Conservation (phyloP, 352 stramenopile genomes). For the Phytopythium delawarense region DNA sequence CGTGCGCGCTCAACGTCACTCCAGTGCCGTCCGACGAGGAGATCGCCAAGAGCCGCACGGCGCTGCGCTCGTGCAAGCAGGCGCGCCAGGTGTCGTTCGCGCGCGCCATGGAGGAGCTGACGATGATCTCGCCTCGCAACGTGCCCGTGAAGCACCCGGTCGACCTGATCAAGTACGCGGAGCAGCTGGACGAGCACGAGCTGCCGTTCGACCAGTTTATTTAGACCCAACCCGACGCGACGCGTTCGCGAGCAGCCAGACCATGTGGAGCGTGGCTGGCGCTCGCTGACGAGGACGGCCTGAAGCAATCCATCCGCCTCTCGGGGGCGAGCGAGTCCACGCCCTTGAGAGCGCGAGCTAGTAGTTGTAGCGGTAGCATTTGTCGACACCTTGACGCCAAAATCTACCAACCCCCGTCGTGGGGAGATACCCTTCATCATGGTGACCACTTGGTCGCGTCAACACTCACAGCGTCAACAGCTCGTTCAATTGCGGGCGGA, state of each 20-base stretch:
- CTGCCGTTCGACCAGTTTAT: slow-evolving; percentile 54
- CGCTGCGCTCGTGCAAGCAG: slow-evolving; percentile 69
- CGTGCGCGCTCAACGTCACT: slow-evolving; percentile 50
- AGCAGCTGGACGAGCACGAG: slow-evolving; percentile 70
- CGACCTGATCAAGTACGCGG: slow-evolving; percentile 83
- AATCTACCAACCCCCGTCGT: neutral
- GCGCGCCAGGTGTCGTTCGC: slow-evolving; percentile 71
- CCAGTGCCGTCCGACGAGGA: slow-evolving; percentile 56
- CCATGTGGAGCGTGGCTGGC: slow-evolving; percentile 12
- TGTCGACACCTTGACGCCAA: slow-evolving; percentile 4
- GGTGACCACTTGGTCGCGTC: neutral
- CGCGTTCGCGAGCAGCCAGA: slow-evolving; percentile 12
- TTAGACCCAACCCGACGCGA: slow-evolving; percentile 24
- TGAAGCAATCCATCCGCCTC: neutral
- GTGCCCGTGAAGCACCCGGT: slow-evolving; percentile 74
- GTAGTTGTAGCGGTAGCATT: slow-evolving; percentile 5
- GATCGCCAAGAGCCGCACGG: slow-evolving; percentile 66
- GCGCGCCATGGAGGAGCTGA: slow-evolving; percentile 68
- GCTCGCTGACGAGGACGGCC: neutral
- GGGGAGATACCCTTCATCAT: slow-evolving; percentile 4
- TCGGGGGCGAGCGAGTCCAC: neutral
- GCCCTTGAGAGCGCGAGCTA: neutral
- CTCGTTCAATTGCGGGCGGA: neutral
- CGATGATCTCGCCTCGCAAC: slow-evolving; percentile 73
- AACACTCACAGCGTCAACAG: neutral